A percentile compares a stretch with the other conserved stretches of the same genome.
Evolutionary conservation across 805 yeast genomes (phyloP).

Genomic region (Schwanniomyces yamadae): DNA sequence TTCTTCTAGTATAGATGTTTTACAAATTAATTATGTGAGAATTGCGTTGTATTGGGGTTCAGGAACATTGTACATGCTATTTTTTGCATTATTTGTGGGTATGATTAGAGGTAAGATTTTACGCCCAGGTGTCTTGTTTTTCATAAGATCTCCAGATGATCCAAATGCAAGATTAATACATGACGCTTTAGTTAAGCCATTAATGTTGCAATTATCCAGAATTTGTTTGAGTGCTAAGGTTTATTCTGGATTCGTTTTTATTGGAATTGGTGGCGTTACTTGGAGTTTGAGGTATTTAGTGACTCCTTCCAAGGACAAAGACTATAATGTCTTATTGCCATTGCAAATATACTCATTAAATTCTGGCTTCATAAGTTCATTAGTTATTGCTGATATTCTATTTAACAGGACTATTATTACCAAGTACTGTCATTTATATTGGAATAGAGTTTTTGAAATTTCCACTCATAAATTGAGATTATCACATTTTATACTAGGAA

Average conservation of each 20-base stretch:
- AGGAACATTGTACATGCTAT: slow-evolving; percentile 86
- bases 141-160: slow-evolving; percentile 92
- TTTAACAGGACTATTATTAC: slow-evolving; percentile 10
- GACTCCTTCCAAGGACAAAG: slow-evolving; percentile 11
- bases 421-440: slow-evolving; percentile 48
- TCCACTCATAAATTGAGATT: slow-evolving; percentile 61
- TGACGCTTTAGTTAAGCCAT: slow-evolving; percentile 80
- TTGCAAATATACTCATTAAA: slow-evolving; percentile 14
- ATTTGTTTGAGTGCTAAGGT: slow-evolving; percentile 71
- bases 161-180: slow-evolving; percentile 84
- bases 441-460: slow-evolving; percentile 60
- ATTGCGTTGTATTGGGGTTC: slow-evolving; percentile 51
- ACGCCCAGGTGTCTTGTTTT: slow-evolving; percentile 86
- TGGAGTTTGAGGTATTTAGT: slow-evolving; percentile 41
- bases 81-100: slow-evolving; percentile 82
- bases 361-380: slow-evolving; percentile 5
- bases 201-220: slow-evolving; percentile 68
- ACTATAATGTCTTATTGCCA: slow-evolving; percentile 26
- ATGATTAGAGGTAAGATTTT: slow-evolving; percentile 72
- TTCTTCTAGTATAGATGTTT: slow-evolving; percentile 18
- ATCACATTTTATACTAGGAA: slow-evolving; percentile 76
- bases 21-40: slow-evolving; percentile 20
- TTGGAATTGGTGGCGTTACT: slow-evolving; percentile 72
- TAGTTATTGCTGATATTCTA: slow-evolving; percentile 5
- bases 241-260: slow-evolving; percentile 66